These are phyloP conservation scores for Phytophthora hybrid DNA, from an alignment of 352 stramenopile genomes.

Conservation along the genomic window DNA sequence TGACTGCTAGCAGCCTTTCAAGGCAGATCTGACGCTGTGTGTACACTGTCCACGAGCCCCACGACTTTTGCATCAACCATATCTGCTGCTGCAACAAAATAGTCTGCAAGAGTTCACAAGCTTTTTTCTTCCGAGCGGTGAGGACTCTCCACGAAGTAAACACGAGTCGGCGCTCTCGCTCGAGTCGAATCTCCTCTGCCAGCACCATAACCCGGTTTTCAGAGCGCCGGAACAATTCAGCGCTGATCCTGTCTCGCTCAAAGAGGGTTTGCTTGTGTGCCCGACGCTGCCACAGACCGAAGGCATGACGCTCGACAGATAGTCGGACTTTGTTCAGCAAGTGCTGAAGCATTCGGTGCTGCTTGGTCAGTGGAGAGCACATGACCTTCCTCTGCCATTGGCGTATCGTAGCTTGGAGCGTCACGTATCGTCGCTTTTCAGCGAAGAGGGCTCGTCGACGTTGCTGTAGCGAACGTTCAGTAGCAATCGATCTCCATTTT, in stretches of 20 bases:
- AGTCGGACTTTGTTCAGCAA: constrained; percentile 19
- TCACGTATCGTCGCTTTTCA: constrained; percentile 30
- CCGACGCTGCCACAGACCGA: constrained; percentile 28
- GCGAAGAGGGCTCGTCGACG: constrained; percentile 21
- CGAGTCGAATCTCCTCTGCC: constrained; percentile 11
- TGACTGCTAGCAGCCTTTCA: neutral
- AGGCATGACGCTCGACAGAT: constrained; percentile 15
- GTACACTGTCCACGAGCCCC: constrained; percentile 4
- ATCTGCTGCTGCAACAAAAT: constrained; percentile 11
- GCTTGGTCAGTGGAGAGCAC: constrained; percentile 24
- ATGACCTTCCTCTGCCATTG: constrained; percentile 25
- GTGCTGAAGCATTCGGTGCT: constrained; percentile 18
- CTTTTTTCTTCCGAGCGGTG: constrained; percentile 12
- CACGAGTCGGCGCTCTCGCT: constrained; percentile 16
- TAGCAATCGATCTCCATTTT: constrained; percentile 15
- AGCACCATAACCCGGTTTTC: constrained; percentile 28
- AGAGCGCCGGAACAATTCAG: constrained; percentile 34
- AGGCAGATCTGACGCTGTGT: constrained; percentile 4
- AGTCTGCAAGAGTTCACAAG: constrained; percentile 8
- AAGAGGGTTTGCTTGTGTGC: constrained; percentile 20
- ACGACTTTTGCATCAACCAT: constrained; percentile 14
- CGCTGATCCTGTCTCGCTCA: constrained; percentile 29
- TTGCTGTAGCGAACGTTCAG: constrained; percentile 2
- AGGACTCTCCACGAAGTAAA: constrained; percentile 31
- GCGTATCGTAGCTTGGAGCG: constrained; percentile 23